Evolutionary conservation across 1,284 basidiomycete genomes (phyloP).

Genomic region (Ceratobasidium sp.): DNA sequence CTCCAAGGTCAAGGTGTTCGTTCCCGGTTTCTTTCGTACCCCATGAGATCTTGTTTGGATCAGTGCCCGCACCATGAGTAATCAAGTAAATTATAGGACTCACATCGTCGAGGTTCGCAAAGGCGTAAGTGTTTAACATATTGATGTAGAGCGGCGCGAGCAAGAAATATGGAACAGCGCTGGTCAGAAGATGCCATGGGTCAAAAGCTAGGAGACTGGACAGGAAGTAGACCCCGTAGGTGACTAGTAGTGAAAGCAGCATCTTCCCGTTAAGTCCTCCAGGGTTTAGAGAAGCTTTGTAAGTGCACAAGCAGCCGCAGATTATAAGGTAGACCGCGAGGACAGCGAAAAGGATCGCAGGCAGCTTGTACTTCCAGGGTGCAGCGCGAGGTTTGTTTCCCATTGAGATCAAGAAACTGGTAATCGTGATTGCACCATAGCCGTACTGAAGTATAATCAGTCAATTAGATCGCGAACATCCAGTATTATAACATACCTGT

Average conservation of each 20-base stretch:
- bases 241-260: slow-evolving; percentile 85
- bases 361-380: slow-evolving; percentile 85
- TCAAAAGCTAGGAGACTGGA: slow-evolving; percentile 90
- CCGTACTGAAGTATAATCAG: slow-evolving; percentile 68
- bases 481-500: slow-evolving; percentile 62
- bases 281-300: slow-evolving; percentile 70
- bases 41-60: slow-evolving; percentile 75
- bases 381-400: slow-evolving; percentile 90
- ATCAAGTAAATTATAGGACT: slow-evolving; percentile 48
- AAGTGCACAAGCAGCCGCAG: slow-evolving; percentile 78
- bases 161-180: slow-evolving; percentile 88
- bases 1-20: slow-evolving; percentile 79
- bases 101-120: slow-evolving; percentile 83
- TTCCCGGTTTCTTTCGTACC: slow-evolving; percentile 84
- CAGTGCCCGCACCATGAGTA: neutral
- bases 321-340: slow-evolving; percentile 86
- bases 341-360: slow-evolving; percentile 78
- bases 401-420: slow-evolving; percentile 95
- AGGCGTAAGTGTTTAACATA: slow-evolving; percentile 86
- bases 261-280: slow-evolving; percentile 69
- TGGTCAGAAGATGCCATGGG: slow-evolving; percentile 93
- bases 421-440: slow-evolving; percentile 84
- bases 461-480: slow-evolving; percentile 33
- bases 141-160: slow-evolving; percentile 91
- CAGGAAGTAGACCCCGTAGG: slow-evolving; percentile 85